A percentile compares a stretch with the other conserved stretches of the same genome.
Conservation (phyloP, 306 rosid genomes). For the Quercus robur region DNA sequence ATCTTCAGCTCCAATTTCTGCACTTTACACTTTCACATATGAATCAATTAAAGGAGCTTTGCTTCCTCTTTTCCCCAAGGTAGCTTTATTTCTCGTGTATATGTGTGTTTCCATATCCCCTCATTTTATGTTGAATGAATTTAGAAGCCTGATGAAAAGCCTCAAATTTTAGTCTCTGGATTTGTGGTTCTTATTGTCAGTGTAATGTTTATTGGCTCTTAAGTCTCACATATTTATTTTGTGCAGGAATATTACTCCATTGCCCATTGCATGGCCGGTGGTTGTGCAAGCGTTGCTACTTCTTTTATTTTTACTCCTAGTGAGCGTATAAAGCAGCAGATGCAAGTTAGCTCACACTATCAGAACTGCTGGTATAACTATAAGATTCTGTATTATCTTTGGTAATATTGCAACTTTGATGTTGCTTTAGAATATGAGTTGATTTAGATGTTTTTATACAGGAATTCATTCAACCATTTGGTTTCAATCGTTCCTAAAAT, state of each 20-base stretch:
- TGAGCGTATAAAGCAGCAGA: constrained; percentile 95
- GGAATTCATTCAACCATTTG: constrained; percentile 16
- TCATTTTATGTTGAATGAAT: not conserved
- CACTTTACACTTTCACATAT: constrained; percentile 85
- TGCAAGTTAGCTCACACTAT: constrained; percentile 88
- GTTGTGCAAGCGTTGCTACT: constrained; percentile 93
- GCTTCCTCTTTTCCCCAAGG: constrained; percentile 83
- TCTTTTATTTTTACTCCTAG: constrained; percentile 96
- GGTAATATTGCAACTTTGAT: constrained; percentile 10
- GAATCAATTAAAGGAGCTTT: constrained; percentile 86
- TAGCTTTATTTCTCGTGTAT: constrained; percentile 22
- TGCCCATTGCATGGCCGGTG: constrained; percentile 88
- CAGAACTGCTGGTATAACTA: constrained; percentile 80
- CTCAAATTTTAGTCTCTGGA: not conserved
- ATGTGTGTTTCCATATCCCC: constrained; percentile 5
- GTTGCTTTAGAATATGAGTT: constrained; percentile 5
- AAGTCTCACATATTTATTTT: constrained; percentile 30
- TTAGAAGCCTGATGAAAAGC: not conserved
- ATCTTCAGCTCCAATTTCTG: constrained; percentile 94
- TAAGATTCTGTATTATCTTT: constrained; percentile 23
- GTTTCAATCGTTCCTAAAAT: not conserved
- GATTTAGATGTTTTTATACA: constrained; percentile 7
- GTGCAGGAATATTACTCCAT: constrained; percentile 73
- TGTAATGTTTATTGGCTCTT: constrained; percentile 17
- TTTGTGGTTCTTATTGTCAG: not conserved